Evolutionary conservation across 192 early-diverging fungal species (phyloP).

Genomic region (Umbelopsis vinacea): DNA sequence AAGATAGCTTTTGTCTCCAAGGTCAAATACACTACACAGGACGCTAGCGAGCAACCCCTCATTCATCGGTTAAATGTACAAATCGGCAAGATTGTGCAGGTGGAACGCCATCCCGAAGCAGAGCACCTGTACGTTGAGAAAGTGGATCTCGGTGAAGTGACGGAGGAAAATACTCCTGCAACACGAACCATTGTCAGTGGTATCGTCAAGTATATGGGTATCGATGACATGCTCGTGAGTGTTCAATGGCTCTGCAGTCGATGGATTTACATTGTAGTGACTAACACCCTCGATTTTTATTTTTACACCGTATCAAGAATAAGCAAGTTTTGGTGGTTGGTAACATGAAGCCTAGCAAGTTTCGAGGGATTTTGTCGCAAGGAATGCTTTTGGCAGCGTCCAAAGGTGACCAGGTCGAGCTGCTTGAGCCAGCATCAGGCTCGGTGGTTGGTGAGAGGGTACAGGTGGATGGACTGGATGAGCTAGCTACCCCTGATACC

Average conservation of each 20-base stretch:
- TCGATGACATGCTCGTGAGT: constrained; percentile 53
- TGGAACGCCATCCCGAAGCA: constrained; percentile 56
- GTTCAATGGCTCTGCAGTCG: background rate
- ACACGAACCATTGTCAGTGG: constrained; percentile 73
- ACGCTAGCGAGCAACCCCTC: background rate
- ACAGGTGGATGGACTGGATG: constrained; percentile 46
- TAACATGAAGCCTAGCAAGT: constrained; percentile 69
- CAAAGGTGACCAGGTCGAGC: constrained; percentile 55
- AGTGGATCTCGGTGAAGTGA: constrained; percentile 60
- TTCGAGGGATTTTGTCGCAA: constrained; percentile 65
- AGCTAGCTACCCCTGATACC: constrained; percentile 25
- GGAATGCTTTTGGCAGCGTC: constrained; percentile 70
- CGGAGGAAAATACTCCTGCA: constrained; percentile 37
- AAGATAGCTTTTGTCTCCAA: background rate
- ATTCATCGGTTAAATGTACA: constrained; percentile 59
- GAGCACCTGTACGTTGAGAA: constrained; percentile 53
- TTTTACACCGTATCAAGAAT: constrained; percentile 12
- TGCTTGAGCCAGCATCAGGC: constrained; percentile 56
- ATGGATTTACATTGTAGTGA: too few relatives aligned
- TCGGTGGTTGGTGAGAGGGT: constrained; percentile 60
- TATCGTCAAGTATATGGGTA: constrained; percentile 52
- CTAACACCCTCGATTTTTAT: too few relatives aligned
- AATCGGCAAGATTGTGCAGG: constrained; percentile 63
- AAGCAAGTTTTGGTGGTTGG: constrained; percentile 58
- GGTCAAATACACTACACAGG: background rate